phyloP scores from a whole-genome alignment of 768 basidiomycete species.

The Coprinopsis cinerea region DNA sequence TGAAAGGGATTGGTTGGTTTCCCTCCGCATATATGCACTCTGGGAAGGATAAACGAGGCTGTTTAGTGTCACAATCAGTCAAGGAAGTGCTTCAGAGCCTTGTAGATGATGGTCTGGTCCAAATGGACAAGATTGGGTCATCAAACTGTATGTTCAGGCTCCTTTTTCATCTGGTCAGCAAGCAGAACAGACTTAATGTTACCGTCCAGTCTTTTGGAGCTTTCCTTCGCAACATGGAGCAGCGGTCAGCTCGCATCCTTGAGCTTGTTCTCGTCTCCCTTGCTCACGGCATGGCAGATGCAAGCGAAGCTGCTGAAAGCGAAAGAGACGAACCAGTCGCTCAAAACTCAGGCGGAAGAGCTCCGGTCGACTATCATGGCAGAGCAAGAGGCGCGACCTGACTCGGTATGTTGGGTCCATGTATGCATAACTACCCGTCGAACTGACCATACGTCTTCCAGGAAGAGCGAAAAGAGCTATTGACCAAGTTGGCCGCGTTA shows the following conservation, averaged over 20 bases:
- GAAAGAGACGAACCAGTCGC: slow-evolving; percentile 37
- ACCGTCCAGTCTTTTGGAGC: slow-evolving; percentile 82
- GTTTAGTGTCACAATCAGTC: slow-evolving; percentile 83
- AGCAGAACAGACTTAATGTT: slow-evolving; percentile 21
- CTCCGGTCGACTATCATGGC: slow-evolving; percentile 38
- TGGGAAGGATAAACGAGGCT: too few relatives aligned
- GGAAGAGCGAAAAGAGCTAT: slow-evolving; percentile 49
- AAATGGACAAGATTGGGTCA: slow-evolving; percentile 89
- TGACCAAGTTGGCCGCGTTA: slow-evolving; percentile 43
- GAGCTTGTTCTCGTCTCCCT: slow-evolving; percentile 5
- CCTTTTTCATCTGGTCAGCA: slow-evolving; percentile 10
- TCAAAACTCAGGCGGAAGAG: slow-evolving; percentile 46
- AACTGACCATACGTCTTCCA: slow-evolving; percentile 23
- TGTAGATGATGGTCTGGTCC: slow-evolving; percentile 81
- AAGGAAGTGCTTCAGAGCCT: slow-evolving; percentile 89
- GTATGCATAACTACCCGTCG: slow-evolving; percentile 1
- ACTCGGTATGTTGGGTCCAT: slow-evolving; percentile 40
- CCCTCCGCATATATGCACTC: not conserved
- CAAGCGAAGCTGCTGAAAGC: slow-evolving; percentile 48
- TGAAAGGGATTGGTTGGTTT: slow-evolving; percentile 79
- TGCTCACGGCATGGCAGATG: slow-evolving; percentile 32
- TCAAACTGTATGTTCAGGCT: slow-evolving; percentile 69
- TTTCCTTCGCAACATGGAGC: slow-evolving; percentile 88
- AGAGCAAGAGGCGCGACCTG: slow-evolving; percentile 50
- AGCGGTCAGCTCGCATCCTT: too few relatives aligned